Evolutionary conservation across 192 early-diverging fungal genomes (phyloP).

Genomic region (Fimicolochytrium jonesii): DNA sequence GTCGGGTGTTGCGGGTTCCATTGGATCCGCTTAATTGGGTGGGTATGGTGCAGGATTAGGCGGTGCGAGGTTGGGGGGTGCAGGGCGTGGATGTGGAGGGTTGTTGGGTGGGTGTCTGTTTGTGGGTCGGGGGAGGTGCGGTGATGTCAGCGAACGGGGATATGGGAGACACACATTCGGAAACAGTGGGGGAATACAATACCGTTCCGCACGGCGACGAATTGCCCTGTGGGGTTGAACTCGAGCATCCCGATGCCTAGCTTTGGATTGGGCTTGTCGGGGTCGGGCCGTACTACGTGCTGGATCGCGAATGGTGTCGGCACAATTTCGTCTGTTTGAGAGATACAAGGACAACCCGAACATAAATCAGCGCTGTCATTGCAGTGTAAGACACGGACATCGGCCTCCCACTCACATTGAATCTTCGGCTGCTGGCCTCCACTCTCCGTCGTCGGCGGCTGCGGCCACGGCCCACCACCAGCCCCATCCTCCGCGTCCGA

Average conservation of each 20-base stretch:
- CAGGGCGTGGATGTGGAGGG: neutral
- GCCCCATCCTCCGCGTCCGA: too few relatives aligned
- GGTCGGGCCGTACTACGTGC: conserved; percentile 52
- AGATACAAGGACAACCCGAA: too few relatives aligned
- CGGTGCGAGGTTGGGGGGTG: conserved; percentile 2
- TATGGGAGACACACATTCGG: too few relatives aligned
- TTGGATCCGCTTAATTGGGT: conserved; percentile 46
- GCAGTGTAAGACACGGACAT: too few relatives aligned
- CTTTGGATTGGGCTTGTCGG: conserved; percentile 68
- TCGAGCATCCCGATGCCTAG: conserved; percentile 64
- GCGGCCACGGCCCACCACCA: too few relatives aligned
- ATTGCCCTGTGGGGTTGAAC: conserved; percentile 60
- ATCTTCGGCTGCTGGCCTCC: too few relatives aligned
- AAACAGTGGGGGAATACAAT: conserved; percentile 11
- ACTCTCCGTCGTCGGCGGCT: too few relatives aligned
- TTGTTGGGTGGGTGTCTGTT: neutral
- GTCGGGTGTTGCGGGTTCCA: conserved; percentile 69
- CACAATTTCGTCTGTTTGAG: conserved; percentile 52
- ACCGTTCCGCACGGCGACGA: conserved; percentile 69
- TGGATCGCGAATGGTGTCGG: conserved; percentile 57
- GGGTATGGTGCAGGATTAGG: conserved; percentile 55
- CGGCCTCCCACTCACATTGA: too few relatives aligned
- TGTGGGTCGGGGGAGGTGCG: too few relatives aligned
- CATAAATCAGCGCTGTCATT: too few relatives aligned
- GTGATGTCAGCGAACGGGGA: too few relatives aligned